Evolutionary conservation across 2,329 filamentous ascomycete genomes (phyloP).

Genomic region (Penicillium sp.): DNA sequence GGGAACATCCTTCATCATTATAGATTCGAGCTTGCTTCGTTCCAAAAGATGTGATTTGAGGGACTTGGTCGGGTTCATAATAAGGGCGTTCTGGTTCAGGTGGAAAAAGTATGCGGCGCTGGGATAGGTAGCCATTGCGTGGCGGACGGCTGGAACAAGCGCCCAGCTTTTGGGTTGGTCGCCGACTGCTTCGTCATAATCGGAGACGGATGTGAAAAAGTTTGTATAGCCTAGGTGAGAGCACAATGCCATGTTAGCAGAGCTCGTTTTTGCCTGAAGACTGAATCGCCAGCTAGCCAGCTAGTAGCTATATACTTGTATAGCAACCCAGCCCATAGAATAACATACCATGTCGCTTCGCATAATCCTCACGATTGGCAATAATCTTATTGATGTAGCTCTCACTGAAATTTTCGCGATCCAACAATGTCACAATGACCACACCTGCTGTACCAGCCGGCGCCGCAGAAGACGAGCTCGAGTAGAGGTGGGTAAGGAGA

Average conservation of each 20-base stretch:
- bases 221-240: slow-evolving; percentile 70
- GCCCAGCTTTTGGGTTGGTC: slow-evolving; percentile 52
- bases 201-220: slow-evolving; percentile 74
- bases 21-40: slow-evolving; percentile 64
- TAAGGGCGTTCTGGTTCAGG: slow-evolving; percentile 78
- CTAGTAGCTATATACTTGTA: background rate
- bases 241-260: background rate
- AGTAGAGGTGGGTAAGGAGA: slow-evolving; percentile 52
- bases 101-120: slow-evolving; percentile 82
- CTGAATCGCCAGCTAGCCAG: background rate
- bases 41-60: slow-evolving; percentile 72
- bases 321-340: background rate
- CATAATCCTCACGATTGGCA: slow-evolving; percentile 83
- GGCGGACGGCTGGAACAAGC: slow-evolving; percentile 79
- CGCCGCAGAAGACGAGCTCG: slow-evolving; percentile 26
- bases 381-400: slow-evolving; percentile 72
- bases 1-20: slow-evolving; percentile 82
- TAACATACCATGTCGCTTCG: slow-evolving; percentile 74
- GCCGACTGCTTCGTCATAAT: slow-evolving; percentile 60
- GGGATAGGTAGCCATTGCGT: slow-evolving; percentile 79
- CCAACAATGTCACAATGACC: slow-evolving; percentile 83
- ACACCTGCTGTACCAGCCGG: slow-evolving; percentile 47
- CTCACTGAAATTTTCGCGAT: slow-evolving; percentile 63
- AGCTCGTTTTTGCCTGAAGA: background rate
- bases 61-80: slow-evolving; percentile 76